Conservation (phyloP, 441 rosid genomes). For the Lepidium campestre region DNA sequence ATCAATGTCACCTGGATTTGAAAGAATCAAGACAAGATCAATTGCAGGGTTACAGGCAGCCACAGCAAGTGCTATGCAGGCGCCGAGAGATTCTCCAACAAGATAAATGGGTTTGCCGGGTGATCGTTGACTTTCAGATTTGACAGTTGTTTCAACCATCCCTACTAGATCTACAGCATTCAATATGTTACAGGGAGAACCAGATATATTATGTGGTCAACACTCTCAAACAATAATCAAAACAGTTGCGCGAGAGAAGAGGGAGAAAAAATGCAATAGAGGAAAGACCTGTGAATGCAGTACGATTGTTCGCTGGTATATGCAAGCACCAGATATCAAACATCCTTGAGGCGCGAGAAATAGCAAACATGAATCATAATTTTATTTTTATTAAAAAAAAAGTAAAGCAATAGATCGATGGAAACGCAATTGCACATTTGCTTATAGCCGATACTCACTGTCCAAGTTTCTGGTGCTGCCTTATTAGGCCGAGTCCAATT, state of each 20-base stretch:
- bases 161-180: constrained; percentile 51
- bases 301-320: constrained; percentile 76
- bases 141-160: constrained; percentile 61
- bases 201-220: neutral
- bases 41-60: constrained; percentile 64
- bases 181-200: neutral
- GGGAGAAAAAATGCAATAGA: neutral
- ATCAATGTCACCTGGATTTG: constrained; percentile 62
- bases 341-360: constrained; percentile 44
- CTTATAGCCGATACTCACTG: constrained; percentile 60
- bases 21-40: constrained; percentile 66
- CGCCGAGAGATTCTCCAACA: constrained; percentile 87
- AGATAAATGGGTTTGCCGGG: constrained; percentile 77
- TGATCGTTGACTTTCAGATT: constrained; percentile 38
- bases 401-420: neutral
- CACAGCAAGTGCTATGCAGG: constrained; percentile 75
- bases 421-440: too few species aligned
- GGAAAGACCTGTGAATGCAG: constrained; percentile 55
- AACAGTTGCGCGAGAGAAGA: neutral
- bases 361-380: neutral
- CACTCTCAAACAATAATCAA: neutral
- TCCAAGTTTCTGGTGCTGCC: constrained; percentile 64
- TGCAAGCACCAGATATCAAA: constrained; percentile 89
- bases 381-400: too few species aligned
- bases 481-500: constrained; percentile 70